Percentiles rank a stretch among this genome's conserved stretches.
These are phyloP conservation scores for Colletotrichum aenigma DNA, from an alignment of 2,329 filamentous ascomycete species.

Conservation along the genomic window DNA sequence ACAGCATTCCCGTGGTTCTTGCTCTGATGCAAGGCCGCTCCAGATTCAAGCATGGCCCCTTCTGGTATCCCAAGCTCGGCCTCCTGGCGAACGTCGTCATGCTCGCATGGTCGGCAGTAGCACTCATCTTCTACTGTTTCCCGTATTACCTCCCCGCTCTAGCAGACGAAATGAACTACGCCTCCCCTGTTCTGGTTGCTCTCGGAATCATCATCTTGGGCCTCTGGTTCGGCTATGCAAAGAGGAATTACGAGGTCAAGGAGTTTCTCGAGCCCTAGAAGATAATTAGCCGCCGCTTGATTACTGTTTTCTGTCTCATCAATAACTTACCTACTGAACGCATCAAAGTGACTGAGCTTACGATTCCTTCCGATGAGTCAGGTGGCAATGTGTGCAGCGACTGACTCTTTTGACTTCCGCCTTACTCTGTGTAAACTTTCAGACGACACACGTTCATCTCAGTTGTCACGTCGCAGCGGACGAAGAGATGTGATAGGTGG, in stretches of 20 bases:
- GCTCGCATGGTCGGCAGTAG: conserved; percentile 26
- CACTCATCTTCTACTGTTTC: conserved; percentile 30
- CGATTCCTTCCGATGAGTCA: background rate
- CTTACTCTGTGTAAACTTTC: background rate
- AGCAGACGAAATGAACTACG: conserved; percentile 28
- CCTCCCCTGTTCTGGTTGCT: conserved; percentile 24
- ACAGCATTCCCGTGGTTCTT: conserved; percentile 28
- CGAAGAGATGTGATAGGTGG: background rate
- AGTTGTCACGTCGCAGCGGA: background rate
- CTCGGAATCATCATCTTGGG: conserved; percentile 14
- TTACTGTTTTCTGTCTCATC: background rate
- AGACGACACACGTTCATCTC: background rate
- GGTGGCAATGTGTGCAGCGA: background rate
- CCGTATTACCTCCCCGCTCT: conserved; percentile 26
- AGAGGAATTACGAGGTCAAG: conserved; percentile 26
- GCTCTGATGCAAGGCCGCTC: conserved; percentile 26
- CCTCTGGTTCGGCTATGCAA: conserved; percentile 27
- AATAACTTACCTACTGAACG: background rate
- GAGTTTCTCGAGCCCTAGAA: conserved; percentile 14
- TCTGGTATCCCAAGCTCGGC: conserved; percentile 29
- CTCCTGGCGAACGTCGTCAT: conserved; percentile 27
- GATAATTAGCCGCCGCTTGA: background rate
- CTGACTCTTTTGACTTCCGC: background rate
- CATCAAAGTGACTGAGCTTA: background rate
- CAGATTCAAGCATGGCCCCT: conserved; percentile 28